These are phyloP conservation scores for Globisporangium alternatum DNA, from an alignment of 352 stramenopile species.

Conservation along the genomic window DNA sequence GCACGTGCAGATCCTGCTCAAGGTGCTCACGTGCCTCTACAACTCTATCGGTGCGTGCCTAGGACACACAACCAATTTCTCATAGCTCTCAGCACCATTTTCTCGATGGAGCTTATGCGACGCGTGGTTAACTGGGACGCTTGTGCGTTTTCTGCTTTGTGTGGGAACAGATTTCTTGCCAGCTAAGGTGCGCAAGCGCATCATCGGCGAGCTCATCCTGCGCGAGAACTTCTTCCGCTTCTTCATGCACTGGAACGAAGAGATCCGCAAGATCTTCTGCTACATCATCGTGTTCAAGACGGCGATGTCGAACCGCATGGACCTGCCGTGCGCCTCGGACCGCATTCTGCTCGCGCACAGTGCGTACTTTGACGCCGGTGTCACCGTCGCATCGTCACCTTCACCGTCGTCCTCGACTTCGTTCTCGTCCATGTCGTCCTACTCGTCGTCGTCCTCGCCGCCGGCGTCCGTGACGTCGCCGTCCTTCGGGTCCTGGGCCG, in stretches of 20 bases:
- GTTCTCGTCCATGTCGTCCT: constrained; percentile 19
- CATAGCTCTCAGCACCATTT: neutral
- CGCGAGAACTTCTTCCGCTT: constrained; percentile 87
- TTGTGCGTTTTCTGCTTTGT: neutral
- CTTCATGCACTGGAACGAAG: constrained; percentile 89
- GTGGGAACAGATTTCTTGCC: constrained; percentile 53
- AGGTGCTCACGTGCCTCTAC: constrained; percentile 85
- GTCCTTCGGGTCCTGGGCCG: constrained; percentile 53
- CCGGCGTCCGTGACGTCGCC: constrained; percentile 18
- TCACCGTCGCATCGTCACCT: constrained; percentile 12
- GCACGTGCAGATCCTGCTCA: constrained; percentile 83
- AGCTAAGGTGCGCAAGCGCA: constrained; percentile 50
- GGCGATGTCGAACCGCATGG: constrained; percentile 67
- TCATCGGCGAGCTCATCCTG: constrained; percentile 73
- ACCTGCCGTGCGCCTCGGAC: constrained; percentile 68
- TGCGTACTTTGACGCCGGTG: constrained; percentile 56
- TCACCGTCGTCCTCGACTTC: constrained; percentile 21
- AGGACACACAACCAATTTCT: neutral
- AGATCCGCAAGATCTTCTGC: constrained; percentile 86
- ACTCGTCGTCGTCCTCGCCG: constrained; percentile 17
- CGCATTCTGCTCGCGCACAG: constrained; percentile 72
- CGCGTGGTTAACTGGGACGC: neutral
- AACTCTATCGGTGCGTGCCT: constrained; percentile 63
- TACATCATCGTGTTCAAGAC: constrained; percentile 87
- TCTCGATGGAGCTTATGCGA: neutral